Percentiles rank a stretch among this genome's conserved stretches.
phyloP scores from a whole-genome alignment of 2,329 filamentous ascomycete genomes.

The Venturiaceae sp. region DNA sequence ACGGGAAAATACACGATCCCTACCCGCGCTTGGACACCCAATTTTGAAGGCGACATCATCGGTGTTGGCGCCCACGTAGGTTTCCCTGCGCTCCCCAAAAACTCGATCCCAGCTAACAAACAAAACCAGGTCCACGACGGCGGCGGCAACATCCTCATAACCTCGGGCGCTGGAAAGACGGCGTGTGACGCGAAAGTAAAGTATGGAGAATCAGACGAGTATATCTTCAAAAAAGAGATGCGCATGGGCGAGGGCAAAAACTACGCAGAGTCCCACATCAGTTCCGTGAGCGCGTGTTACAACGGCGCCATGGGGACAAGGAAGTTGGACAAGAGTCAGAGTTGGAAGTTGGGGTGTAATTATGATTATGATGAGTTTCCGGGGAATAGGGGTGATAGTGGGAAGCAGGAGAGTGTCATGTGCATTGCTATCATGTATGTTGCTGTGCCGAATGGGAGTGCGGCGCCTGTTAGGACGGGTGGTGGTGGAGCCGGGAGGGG shows the following conservation, averaged over 20 bases:
- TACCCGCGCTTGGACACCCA: conserved; percentile 1
- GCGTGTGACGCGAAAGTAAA: background rate
- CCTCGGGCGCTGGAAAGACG: background rate
- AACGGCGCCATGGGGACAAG: background rate
- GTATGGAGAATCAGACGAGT: background rate
- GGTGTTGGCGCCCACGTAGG: conserved; percentile 2
- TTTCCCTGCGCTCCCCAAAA: background rate
- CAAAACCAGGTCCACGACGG: background rate
- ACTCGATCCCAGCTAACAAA: background rate
- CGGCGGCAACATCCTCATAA: background rate
- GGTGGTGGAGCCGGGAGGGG: too few species aligned
- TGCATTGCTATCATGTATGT: conserved; percentile 7
- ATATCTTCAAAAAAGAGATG: background rate
- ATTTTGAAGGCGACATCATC: conserved; percentile 6
- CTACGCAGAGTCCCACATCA: background rate
- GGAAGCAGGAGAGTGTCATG: conserved; percentile 6
- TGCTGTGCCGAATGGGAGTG: background rate
- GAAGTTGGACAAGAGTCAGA: background rate
- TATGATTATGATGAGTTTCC: conserved; percentile 5
- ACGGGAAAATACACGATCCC: background rate
- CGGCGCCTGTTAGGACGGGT: background rate
- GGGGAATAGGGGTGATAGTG: background rate
- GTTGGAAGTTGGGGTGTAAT: background rate
- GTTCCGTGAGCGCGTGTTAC: background rate
- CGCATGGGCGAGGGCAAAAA: background rate